Percentiles rank a stretch among this genome's conserved stretches.
These are phyloP conservation scores for Skeletonema potamos DNA, from an alignment of 108 stramenopile species.

Conservation along the genomic window DNA sequence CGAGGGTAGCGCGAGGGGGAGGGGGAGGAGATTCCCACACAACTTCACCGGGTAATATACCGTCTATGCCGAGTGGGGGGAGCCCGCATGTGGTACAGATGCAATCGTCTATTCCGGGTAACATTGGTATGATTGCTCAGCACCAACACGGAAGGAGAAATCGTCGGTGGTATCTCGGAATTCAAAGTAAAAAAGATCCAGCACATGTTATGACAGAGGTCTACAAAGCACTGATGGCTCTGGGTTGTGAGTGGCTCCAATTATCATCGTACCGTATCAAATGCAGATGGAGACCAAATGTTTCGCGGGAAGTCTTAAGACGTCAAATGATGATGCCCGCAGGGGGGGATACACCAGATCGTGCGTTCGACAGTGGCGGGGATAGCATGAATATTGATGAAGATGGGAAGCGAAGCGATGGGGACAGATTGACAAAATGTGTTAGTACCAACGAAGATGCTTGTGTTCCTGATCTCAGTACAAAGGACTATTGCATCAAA, in stretches of 20 bases:
- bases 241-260: slow-evolving; percentile 96
- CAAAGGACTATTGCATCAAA: slow-evolving; percentile 86
- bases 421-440: slow-evolving; percentile 61
- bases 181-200: slow-evolving; percentile 99
- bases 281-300: slow-evolving; percentile 94
- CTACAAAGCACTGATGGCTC: slow-evolving; percentile 94
- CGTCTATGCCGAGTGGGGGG: slow-evolving; percentile 48
- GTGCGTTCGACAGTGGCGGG: slow-evolving; percentile 51
- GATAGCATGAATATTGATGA: slow-evolving; percentile 54
- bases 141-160: slow-evolving; percentile 88
- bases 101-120: slow-evolving; percentile 88
- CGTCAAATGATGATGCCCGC: slow-evolving; percentile 50
- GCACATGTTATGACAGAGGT: slow-evolving; percentile 99
- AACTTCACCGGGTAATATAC: slow-evolving; percentile 48
- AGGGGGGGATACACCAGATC: slow-evolving; percentile 66
- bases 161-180: slow-evolving; percentile 97
- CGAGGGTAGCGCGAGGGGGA: slow-evolving; percentile 36
- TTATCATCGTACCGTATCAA: slow-evolving; percentile 93
- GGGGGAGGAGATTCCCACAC: slow-evolving; percentile 31
- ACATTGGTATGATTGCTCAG: slow-evolving; percentile 91
- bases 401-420: slow-evolving; percentile 27
- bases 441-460: slow-evolving; percentile 63
- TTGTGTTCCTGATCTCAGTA: slow-evolving; percentile 78
- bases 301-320: slow-evolving; percentile 30
- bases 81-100: slow-evolving; percentile 82